Base-by-base conservation (phyloP, 768 basidiomycete species). In the Sporobolomyces phaffii region DNA sequence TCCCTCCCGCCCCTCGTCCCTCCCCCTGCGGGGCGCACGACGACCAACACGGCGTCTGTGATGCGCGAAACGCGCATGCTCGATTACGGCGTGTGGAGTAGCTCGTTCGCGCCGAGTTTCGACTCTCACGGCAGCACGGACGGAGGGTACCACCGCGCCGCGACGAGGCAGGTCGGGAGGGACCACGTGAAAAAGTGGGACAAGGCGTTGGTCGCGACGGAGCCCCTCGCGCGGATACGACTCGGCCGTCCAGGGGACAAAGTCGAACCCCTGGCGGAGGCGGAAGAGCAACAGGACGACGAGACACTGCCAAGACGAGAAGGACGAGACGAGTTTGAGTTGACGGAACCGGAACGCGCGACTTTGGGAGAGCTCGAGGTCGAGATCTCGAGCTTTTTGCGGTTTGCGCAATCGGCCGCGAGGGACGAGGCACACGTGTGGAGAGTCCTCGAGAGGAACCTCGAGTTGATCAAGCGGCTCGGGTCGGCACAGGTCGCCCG, bases 151-250 rank as follows among this genome's bases (percentile, higher is more conserved):
- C 14, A 11, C 36, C 17, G 36, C 2, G 22, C 29, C n/a, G 41
- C 50, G 38, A 20, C 33, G 31, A 20, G 36, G 38, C 1, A 11
- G 18, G 10, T 4, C 13, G 56, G 41, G 31, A 29, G 43, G 29
- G 56, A 58, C 8, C 31, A 14, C 11, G 40, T 58, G 26, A 58
- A 58, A 22, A 44, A 33, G 44, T 58, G 31, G 41, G 56, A 58
- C 20, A 45, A 58, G 28, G 43, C 20, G 4, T 24, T 44, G 20
- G 28, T 44, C 29, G 29, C 41, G 20, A 15, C 3, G 3, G 43
- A 58, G 34, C 56, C 41, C 6, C 22, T 57, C 14, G 36, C 36
- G 14, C 34, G 50, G 33, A 33, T 51, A 51, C 50, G 29, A 51
- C 3, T 51, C 52, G 38, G 28, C 24, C 18, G 40, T 13, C 18